Percentiles rank a stretch among this genome's conserved stretches.
phyloP scores from a whole-genome alignment of 768 basidiomycete species.

The Tremella yokohamensis region DNA sequence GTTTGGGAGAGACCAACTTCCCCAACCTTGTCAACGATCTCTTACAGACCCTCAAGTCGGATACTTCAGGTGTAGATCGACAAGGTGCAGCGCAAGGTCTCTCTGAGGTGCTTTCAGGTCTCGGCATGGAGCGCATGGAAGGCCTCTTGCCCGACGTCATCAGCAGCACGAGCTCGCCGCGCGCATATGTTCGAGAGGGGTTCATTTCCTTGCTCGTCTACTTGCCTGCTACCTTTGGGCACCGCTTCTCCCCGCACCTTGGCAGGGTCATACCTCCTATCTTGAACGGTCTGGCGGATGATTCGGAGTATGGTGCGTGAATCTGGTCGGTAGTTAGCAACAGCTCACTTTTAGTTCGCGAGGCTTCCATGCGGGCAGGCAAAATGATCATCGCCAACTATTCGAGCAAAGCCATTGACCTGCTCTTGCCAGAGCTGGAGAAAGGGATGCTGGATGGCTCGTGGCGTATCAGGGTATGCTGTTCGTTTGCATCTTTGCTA shows the following conservation, averaged over 20 bases:
- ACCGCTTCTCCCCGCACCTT: constrained; percentile 91
- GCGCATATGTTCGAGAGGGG: constrained; percentile 89
- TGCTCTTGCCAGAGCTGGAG: constrained; percentile 89
- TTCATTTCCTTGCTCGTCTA: constrained; percentile 97
- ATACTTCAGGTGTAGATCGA: constrained; percentile 90
- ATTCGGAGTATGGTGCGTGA: constrained; percentile 67
- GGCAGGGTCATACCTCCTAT: constrained; percentile 92
- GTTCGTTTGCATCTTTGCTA: background rate
- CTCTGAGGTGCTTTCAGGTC: constrained; percentile 86
- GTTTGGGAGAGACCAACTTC: constrained; percentile 89
- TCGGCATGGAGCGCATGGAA: constrained; percentile 97
- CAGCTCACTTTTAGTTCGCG: constrained; percentile 60
- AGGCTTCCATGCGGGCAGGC: constrained; percentile 97
- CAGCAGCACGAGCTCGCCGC: constrained; percentile 79
- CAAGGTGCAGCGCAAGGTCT: constrained; percentile 98
- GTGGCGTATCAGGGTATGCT: constrained; percentile 86
- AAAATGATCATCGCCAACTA: constrained; percentile 97
- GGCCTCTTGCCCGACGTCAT: constrained; percentile 88
- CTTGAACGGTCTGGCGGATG: constrained; percentile 81
- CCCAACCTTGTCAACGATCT: constrained; percentile 91
- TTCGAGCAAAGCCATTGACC: constrained; percentile 82
- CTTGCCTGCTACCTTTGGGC: constrained; percentile 91
- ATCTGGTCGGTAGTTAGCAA: background rate
- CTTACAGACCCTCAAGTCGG: constrained; percentile 80
- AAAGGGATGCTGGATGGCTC: constrained; percentile 88